Evolutionary conservation across 352 stramenopile species (phyloP), one percentile per base, ranked within the genome.

Genomic region (Globisporangium barbulae): DNA sequence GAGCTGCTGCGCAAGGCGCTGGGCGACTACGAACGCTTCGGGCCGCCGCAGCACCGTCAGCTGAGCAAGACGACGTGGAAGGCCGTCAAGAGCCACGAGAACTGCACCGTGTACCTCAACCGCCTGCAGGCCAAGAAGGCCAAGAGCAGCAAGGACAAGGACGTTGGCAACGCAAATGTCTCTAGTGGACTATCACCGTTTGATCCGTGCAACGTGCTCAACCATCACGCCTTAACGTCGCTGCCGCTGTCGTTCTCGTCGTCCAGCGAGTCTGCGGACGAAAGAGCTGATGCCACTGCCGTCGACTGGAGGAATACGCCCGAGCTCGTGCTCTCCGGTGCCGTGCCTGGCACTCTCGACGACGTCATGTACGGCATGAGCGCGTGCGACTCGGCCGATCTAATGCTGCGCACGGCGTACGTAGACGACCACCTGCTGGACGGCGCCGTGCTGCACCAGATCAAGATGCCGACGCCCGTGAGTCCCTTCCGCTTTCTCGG

Each of bases 321-420:
- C 6, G 52, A 65, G 49, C 59, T 71, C 3, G 56, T 66, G 3
- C 50, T 79, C 39, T 69, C 65, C 10, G 76, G 76, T 1, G 64
- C 74, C 7, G 22, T 81, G 13, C 22, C 65, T 0, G 76, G 76
- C 6, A 59, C 41, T 30, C 54, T 84, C 7, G 67, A 63, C 44
- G 73, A 82, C 59, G 62, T 70, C 44, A 70, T 82, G 54, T 78
- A 75, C 50, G 76, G 76, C 13, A 59, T 81, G 42, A n/a, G 61
- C 13, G 65, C 69, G 13, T 63, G 60, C 2, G 65, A 77, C 21
- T 65, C 73, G 22, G 48, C 64, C 17, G 67, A 74, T 5, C 44
- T 85, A 45, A 58, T 75, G 53, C 65, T 78, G 10, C 70, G 66
- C 15, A 53, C 67, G 15, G 49, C 63, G 22, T 79, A 76, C 59